Percentiles rank a stretch among this genome's conserved stretches.
Conservation (phyloP, 106 monocot species). For the Gastrodia elata region DNA sequence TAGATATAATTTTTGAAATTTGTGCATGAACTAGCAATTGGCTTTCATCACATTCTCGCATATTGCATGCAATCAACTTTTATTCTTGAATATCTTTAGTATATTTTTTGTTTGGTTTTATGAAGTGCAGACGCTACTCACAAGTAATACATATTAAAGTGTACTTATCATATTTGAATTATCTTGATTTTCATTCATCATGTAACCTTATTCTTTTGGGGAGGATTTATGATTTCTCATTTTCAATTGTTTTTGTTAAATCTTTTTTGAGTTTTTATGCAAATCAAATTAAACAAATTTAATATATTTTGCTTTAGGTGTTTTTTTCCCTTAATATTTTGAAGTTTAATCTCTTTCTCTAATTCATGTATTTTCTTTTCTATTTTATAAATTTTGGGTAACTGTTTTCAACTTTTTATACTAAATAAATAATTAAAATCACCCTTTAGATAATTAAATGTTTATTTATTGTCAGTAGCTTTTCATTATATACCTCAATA, state of each 20-base stretch:
- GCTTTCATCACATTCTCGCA: neutral
- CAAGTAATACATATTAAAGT: neutral
- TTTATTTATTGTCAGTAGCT: neutral
- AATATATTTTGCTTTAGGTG: neutral
- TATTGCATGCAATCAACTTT: neutral
- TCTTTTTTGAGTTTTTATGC: neutral
- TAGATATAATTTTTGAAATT: neutral
- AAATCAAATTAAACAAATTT: neutral
- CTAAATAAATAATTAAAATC: neutral
- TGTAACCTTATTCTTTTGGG: neutral
- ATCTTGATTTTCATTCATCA: neutral
- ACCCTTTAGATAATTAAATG: neutral
- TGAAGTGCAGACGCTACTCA: neutral
- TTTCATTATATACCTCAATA: neutral
- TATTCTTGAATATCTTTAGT: neutral
- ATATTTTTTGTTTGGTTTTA: conserved; percentile 1
- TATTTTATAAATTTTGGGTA: neutral
- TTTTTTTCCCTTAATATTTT: neutral
- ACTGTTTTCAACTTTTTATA: neutral
- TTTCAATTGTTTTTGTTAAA: neutral
- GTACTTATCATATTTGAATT: neutral
- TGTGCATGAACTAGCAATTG: neutral
- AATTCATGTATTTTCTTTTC: neutral
- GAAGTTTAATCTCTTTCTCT: neutral
- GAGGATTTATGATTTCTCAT: neutral